Percentiles rank a stretch among this genome's conserved stretches.
These are phyloP conservation scores for Acacia melanoxylon DNA, from an alignment of 306 rosid genomes.

Conservation along the genomic window DNA sequence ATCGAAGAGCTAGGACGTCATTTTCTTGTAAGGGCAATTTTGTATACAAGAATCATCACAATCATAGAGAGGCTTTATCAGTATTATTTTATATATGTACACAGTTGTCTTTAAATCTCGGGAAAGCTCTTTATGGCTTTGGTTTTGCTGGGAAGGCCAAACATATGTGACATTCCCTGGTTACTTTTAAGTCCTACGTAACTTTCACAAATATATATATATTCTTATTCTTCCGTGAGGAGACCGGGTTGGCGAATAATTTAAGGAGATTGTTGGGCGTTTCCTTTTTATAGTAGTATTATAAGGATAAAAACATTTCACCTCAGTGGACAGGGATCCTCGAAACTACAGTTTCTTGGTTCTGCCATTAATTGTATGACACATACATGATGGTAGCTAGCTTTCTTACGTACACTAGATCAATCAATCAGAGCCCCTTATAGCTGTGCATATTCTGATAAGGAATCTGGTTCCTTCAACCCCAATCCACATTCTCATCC, in stretches of 20 bases:
- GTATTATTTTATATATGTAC: neutral
- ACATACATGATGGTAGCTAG: no score
- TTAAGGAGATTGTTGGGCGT: neutral
- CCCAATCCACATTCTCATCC: neutral
- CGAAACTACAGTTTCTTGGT: neutral
- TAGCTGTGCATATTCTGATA: neutral
- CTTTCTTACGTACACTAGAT: no score
- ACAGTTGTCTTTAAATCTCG: conserved; percentile 23
- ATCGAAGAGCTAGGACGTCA: neutral
- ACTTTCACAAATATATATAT: conserved; percentile 3
- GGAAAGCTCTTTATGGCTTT: conserved; percentile 37
- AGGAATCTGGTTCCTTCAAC: conserved; percentile 26
- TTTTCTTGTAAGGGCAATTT: neutral
- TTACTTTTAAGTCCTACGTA: conserved; percentile 27
- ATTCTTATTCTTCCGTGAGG: conserved; percentile 39
- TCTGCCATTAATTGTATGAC: no score
- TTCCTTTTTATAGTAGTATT: neutral
- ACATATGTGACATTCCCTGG: conserved; percentile 45
- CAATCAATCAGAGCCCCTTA: no score
- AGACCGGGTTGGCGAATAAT: neutral
- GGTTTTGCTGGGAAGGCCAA: conserved; percentile 41
- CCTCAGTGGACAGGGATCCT: neutral
- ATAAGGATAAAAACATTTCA: neutral
- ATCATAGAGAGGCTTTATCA: neutral
- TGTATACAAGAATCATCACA: neutral